Percentiles rank a stretch among this genome's conserved stretches.
These are phyloP conservation scores for Puya raimondii DNA, from an alignment of 176 grass and related monocot species.

Conservation along the genomic window DNA sequence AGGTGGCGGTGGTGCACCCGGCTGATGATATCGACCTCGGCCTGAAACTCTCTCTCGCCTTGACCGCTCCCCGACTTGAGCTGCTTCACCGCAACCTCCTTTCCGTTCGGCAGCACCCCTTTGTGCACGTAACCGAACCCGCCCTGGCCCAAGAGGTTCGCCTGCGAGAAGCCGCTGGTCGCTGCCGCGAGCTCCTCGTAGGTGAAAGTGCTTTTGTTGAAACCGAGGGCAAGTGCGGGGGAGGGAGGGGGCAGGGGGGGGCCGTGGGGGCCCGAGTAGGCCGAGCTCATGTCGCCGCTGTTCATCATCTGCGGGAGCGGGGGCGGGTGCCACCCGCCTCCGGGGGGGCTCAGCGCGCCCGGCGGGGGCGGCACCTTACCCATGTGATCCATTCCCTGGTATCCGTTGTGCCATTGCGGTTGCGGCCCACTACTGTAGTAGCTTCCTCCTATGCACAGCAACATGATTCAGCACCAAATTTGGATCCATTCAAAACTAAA, in stretches of 20 bases:
- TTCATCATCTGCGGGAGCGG: neutral
- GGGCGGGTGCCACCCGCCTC: constrained; percentile 2
- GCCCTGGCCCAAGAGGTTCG: constrained; percentile 49
- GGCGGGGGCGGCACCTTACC: constrained; percentile 1
- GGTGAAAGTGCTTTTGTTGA: constrained; percentile 40
- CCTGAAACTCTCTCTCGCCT: constrained; percentile 50
- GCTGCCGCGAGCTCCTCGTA: constrained; percentile 40
- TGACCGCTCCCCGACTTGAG: constrained; percentile 46
- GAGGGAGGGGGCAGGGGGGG: constrained; percentile 31
- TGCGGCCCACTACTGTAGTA: constrained; percentile 2
- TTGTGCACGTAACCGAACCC: constrained; percentile 52
- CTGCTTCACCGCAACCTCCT: constrained; percentile 43
- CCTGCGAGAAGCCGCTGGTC: constrained; percentile 31
- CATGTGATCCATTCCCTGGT: constrained; percentile 4
- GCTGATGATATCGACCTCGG: constrained; percentile 50
- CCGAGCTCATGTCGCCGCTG: neutral
- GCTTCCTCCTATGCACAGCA: neutral
- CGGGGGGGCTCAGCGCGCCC: neutral
- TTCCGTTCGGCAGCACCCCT: constrained; percentile 26
- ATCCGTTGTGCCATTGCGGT: constrained; percentile 9
- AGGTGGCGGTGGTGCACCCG: constrained; percentile 52
- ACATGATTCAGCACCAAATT: neutral
- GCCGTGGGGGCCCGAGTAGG: neutral
- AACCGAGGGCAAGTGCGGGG: constrained; percentile 5
- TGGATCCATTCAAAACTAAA: neutral